These are phyloP conservation scores for Amoebophrya sp. DNA, from an alignment of 169 alveolate species.

Conservation along the genomic window DNA sequence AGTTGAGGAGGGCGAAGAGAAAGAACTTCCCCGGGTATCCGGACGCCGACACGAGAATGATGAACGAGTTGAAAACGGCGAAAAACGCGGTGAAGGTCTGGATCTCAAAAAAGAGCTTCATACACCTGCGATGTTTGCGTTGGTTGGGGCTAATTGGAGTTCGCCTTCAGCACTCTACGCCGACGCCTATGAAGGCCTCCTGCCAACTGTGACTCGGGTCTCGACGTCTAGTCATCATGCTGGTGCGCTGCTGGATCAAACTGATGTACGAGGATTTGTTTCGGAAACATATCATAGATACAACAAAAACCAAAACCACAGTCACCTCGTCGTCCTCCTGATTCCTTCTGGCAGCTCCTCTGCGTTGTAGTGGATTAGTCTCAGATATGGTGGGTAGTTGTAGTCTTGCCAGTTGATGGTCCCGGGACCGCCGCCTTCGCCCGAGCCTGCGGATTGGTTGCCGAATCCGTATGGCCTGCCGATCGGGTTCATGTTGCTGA, in stretches of 20 bases:
- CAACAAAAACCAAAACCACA: background rate
- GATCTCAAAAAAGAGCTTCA: background rate
- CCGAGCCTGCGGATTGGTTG: background rate
- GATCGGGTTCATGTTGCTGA: background rate
- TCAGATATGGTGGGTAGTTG: background rate
- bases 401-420: background rate
- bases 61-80: background rate
- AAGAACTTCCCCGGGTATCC: background rate
- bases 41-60: background rate
- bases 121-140: background rate
- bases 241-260: too few relatives aligned
- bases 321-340: background rate
- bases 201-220: too few relatives aligned
- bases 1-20: background rate
- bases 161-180: too few relatives aligned
- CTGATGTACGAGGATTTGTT: too few relatives aligned
- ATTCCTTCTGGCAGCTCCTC: background rate
- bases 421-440: background rate
- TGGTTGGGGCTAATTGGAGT: too few relatives aligned
- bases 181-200: too few relatives aligned
- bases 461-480: background rate
- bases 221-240: too few relatives aligned
- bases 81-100: background rate
- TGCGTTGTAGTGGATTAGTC: background rate
- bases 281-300: too few relatives aligned